phyloP scores from a whole-genome alignment of 2,329 filamentous ascomycete species.

The Monosporascus sp. region DNA sequence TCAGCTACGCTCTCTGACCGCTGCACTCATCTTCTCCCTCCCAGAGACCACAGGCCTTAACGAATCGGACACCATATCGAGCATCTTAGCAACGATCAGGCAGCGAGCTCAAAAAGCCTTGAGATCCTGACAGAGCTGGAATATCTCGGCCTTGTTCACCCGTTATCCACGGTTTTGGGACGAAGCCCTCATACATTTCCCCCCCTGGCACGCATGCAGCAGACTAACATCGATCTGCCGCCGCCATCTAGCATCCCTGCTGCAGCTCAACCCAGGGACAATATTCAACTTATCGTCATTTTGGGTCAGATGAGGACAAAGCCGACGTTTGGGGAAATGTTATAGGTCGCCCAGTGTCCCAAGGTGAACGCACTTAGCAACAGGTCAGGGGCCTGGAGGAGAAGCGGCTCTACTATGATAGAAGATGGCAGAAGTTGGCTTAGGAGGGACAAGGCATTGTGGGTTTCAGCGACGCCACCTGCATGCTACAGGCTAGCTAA shows the following conservation, averaged over 20 bases:
- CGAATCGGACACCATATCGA: not conserved
- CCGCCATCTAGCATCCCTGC: not conserved
- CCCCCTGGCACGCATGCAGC: not conserved
- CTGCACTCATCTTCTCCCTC: not conserved
- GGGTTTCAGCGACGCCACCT: not conserved
- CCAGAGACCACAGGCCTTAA: not conserved
- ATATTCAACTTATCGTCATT: not conserved
- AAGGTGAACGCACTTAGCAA: not conserved
- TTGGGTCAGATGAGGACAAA: not conserved
- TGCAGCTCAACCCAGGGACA: not conserved
- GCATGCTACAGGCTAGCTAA: not conserved
- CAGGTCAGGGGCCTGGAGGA: not conserved
- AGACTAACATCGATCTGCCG: not conserved
- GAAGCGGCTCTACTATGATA: not conserved
- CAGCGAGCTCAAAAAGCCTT: not conserved
- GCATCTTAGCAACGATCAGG: not conserved
- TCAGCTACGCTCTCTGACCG: not conserved
- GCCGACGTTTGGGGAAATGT: not conserved
- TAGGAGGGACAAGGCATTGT: not conserved
- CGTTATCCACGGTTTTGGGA: not conserved
- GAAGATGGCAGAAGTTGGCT: not conserved
- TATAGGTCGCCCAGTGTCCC: not conserved
- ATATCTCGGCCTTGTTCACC: not conserved
- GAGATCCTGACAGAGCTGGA: not conserved
- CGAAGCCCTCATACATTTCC: not conserved